Base-by-base conservation (phyloP, 2,329 filamentous ascomycete species). In the Cryphonectria nitschkei region DNA sequence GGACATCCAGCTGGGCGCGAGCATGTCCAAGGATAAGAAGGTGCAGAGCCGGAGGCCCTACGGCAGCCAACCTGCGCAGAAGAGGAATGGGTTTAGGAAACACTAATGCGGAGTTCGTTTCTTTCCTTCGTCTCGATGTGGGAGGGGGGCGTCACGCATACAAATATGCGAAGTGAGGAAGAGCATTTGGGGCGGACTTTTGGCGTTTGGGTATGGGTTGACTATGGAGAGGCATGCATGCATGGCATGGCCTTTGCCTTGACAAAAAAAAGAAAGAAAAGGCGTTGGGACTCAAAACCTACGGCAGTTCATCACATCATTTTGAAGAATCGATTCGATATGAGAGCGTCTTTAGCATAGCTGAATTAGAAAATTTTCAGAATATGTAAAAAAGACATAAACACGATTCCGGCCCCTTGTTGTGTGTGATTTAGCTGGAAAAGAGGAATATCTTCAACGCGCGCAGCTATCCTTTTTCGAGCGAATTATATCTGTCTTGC, bases 1-100 rank as follows among this genome's bases (percentile, higher is more conserved):
- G 52, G 93, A 97, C 78, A 90, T 97, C 75, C 89, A 89, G 64
- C 83, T 97, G 16, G 93, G 92, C 0, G 89, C 93, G 6, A 92
- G 93, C 78, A 88, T 96, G 89, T 87, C 88, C 77, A 85, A 90
- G 75, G 90, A 92, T 76, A 93, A 93, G 83, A 92, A 92, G 82
- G 85, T 82, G 61, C 80, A 87, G 72, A 86, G 87, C 65, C 89
- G 88, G 54, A 84, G 93, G 77, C 87, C 88, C 14, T 96, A 95
- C 78, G 93, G 93, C 65, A 94, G 91, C 77, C 93, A 97, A 82
- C 92, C 91, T 34, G 86, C 84, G 76, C 91, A 93, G 81, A 66
- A 73, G 67, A 65, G 67, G 46, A 72, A 68, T 34, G 69, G 71
- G n/a, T 71, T 71, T 66, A 70, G 68, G 41, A 70, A 65, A 41